Conservation (phyloP, 495 filamentous ascomycete species). For the Annulohypoxylon moriforme region DNA sequence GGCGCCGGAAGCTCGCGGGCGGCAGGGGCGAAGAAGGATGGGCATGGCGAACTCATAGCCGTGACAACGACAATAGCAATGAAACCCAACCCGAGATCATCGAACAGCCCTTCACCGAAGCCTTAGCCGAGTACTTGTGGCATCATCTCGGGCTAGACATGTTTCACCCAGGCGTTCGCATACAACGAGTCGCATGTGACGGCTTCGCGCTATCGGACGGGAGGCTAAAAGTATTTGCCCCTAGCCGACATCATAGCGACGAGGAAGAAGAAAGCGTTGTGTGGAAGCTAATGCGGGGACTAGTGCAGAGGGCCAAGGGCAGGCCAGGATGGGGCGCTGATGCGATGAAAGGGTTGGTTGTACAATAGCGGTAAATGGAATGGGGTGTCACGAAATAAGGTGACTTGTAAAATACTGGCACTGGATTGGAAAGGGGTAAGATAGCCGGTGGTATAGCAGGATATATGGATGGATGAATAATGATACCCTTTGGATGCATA, state of each 20-base stretch:
- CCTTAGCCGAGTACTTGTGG: constrained; percentile 54
- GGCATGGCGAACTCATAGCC: constrained; percentile 52
- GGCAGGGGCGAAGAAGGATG: constrained; percentile 58
- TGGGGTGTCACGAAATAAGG: neutral
- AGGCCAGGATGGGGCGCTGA: constrained; percentile 24
- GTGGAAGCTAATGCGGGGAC: constrained; percentile 35
- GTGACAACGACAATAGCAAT: constrained; percentile 1
- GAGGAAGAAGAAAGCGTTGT: constrained; percentile 11
- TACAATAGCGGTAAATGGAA: neutral
- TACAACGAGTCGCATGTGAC: constrained; percentile 57
- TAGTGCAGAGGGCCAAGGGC: constrained; percentile 35
- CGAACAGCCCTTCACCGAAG: constrained; percentile 56
- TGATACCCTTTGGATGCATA: constrained; percentile 25
- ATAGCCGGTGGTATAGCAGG: neutral
- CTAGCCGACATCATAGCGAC: neutral
- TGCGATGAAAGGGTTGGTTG: neutral
- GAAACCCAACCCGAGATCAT: constrained; percentile 6
- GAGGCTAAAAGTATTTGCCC: constrained; percentile 56
- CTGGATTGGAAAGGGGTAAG: neutral
- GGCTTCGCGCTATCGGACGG: constrained; percentile 59
- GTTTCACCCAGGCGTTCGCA: constrained; percentile 58
- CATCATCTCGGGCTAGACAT: constrained; percentile 56
- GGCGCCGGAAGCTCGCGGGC: constrained; percentile 53
- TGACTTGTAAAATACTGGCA: too few relatives aligned
- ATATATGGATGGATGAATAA: neutral